These are phyloP conservation scores for Paramecium sonneborni DNA, from an alignment of 73 alveolate species.

Conservation along the genomic window DNA sequence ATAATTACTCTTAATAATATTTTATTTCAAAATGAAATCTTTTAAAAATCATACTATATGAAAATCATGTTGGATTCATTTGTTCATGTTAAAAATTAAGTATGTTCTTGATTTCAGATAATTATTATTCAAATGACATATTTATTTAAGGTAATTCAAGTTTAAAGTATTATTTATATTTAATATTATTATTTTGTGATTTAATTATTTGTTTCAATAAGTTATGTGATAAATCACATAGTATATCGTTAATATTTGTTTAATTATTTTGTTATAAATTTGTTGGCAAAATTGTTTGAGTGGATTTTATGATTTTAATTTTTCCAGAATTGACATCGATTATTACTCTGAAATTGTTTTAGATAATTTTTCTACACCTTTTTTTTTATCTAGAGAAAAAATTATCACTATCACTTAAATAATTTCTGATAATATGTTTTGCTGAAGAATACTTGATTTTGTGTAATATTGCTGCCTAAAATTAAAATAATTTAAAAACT, in stretches of 20 bases:
- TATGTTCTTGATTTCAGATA: neutral
- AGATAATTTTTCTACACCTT: neutral
- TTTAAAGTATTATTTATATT: neutral
- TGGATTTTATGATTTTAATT: neutral
- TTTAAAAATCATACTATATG: neutral
- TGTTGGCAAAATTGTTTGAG: neutral
- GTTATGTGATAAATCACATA: neutral
- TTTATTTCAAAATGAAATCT: neutral
- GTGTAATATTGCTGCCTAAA: slow-evolving; percentile 1
- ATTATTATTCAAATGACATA: neutral
- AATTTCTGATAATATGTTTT: slow-evolving; percentile 13
- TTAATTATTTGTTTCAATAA: neutral
- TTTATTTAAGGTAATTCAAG: neutral
- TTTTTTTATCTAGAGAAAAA: neutral
- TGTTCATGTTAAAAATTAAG: neutral
- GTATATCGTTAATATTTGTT: neutral
- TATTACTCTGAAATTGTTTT: neutral
- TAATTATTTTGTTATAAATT: neutral
- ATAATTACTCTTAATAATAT: neutral
- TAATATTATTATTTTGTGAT: neutral
- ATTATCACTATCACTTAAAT: neutral
- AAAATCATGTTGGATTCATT: neutral
- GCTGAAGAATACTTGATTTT: slow-evolving; percentile 28
- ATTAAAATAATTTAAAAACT: neutral
- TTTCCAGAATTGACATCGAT: neutral